Base-by-base conservation (phyloP, 805 yeast genomes). In the Lipomyces sp. region DNA sequence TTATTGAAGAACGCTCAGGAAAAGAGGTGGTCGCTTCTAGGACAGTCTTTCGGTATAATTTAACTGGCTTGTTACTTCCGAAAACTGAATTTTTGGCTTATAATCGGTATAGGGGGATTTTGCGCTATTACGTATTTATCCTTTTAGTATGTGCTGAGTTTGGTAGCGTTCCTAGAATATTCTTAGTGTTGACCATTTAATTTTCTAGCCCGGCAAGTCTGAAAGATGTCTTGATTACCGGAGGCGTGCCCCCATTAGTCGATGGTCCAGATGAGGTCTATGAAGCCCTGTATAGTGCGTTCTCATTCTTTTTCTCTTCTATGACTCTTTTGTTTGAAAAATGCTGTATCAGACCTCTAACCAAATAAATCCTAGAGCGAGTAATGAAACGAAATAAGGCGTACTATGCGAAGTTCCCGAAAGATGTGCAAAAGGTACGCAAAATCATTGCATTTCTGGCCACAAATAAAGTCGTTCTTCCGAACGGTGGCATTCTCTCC, bases 221-320 rank as follows among this genome's bases (percentile, higher is more conserved):
- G 34, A 55, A 55, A 28, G 53, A 56, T 38, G 57, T 75, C 1
- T 59, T 80, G 16, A 63, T 79, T 22, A 74, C 84, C 0, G 84
- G 82, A 1, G 84, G 84, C 4, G 69, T 80, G 13, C 83, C 84
- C 2, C 83, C 84, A 1, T 61, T 80, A 16, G 69, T 68, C 4
- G 61, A 58, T 29, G 58, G 68, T 1, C 72, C 78, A 4, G 78
- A 74, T 43, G 74, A 74, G 34, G 82, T 80, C 7, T 78, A 79
- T 56, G 47, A 51, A 10, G 76, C 75, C 2, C 76, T 82, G 2
- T 77, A 73, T 52, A 57, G 67, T 49, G 42, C 14, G 54, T 36
- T 14, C 8, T 24, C 2, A n/a, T 33, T 16, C 4, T 38, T 18
- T 14, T n/a, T 23, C 28, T 18, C 21, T 14, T n/a, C n/a, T n/a